Conservation (phyloP, 1,284 basidiomycete genomes). For the Heterobasidion annosum region DNA sequence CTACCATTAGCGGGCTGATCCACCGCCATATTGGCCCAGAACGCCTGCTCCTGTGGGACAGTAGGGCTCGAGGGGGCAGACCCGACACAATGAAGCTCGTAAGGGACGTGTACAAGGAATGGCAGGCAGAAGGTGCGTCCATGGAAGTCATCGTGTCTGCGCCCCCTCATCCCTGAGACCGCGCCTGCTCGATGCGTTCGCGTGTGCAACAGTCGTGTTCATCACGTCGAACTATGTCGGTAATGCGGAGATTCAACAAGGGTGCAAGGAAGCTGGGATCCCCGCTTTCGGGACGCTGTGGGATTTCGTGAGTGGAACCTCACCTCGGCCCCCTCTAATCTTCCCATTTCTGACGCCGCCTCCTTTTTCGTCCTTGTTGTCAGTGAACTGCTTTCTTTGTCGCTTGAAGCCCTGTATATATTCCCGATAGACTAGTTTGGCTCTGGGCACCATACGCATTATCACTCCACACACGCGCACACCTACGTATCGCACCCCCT, state of each 20-base stretch:
- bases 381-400: background rate
- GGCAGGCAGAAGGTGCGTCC: slow-evolving; percentile 59
- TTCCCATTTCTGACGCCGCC: background rate
- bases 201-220: slow-evolving; percentile 46
- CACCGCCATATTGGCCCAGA: slow-evolving; percentile 53
- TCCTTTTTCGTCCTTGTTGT: background rate
- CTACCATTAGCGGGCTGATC: slow-evolving; percentile 64
- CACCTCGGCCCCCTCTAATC: background rate
- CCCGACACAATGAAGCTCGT: slow-evolving; percentile 72
- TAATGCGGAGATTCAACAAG: slow-evolving; percentile 67
- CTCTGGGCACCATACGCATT: too few species aligned
- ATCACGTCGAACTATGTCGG: slow-evolving; percentile 71
- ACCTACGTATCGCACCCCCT: too few species aligned
- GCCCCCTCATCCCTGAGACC: background rate
- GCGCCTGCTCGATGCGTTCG: background rate
- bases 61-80: slow-evolving; percentile 56
- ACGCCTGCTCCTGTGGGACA: slow-evolving; percentile 65
- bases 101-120: slow-evolving; percentile 54
- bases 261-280: slow-evolving; percentile 67
- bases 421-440: background rate
- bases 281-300: slow-evolving; percentile 65
- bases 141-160: background rate
- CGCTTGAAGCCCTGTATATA: background rate
- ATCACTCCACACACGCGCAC: too few species aligned
- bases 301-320: slow-evolving; percentile 50